A percentile compares a stretch with the other conserved stretches of the same genome.
phyloP scores from a whole-genome alignment of 192 early-diverging fungal genomes.

The Coemansia aciculifera region DNA sequence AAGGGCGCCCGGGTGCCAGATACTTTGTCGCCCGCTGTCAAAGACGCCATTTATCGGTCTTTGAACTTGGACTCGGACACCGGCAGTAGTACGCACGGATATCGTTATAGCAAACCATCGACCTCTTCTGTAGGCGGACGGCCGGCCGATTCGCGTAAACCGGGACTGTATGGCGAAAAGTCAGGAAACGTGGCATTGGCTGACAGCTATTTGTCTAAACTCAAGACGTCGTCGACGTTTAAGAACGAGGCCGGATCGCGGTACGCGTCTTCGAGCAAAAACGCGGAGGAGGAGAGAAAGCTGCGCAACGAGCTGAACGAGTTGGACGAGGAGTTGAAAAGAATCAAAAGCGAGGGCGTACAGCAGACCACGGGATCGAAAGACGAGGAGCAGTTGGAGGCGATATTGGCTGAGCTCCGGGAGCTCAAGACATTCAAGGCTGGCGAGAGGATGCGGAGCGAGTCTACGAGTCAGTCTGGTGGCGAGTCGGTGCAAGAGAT shows the following conservation, averaged over 20 bases:
- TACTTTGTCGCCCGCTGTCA: slow-evolving; percentile 43
- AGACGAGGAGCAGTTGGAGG: slow-evolving; percentile 11
- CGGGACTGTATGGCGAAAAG: slow-evolving; percentile 53
- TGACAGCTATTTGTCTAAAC: slow-evolving; percentile 55
- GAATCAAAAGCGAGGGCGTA: slow-evolving; percentile 21
- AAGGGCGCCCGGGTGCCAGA: slow-evolving; percentile 35
- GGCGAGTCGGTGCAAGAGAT: slow-evolving; percentile 39
- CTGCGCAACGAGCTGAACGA: slow-evolving; percentile 44
- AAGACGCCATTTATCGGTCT: slow-evolving; percentile 51
- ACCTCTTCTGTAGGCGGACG: background rate
- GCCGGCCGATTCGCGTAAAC: slow-evolving; percentile 14
- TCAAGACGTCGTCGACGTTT: slow-evolving; percentile 50
- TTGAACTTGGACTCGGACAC: slow-evolving; percentile 31
- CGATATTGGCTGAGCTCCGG: slow-evolving; percentile 35
- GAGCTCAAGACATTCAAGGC: slow-evolving; percentile 29
- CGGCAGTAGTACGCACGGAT: slow-evolving; percentile 17
- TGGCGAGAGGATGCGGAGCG: slow-evolving; percentile 22
- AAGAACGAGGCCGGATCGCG: slow-evolving; percentile 47
- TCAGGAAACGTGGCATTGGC: slow-evolving; percentile 54
- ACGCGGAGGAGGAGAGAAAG: slow-evolving; percentile 44
- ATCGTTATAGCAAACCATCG: slow-evolving; percentile 26
- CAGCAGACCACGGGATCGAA: background rate
- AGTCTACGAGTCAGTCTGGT: slow-evolving; percentile 2
- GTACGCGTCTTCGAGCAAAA: slow-evolving; percentile 48
- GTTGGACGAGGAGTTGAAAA: slow-evolving; percentile 39